Conservation (phyloP, 2,329 filamentous ascomycete species). For the Onygenales sp. region DNA sequence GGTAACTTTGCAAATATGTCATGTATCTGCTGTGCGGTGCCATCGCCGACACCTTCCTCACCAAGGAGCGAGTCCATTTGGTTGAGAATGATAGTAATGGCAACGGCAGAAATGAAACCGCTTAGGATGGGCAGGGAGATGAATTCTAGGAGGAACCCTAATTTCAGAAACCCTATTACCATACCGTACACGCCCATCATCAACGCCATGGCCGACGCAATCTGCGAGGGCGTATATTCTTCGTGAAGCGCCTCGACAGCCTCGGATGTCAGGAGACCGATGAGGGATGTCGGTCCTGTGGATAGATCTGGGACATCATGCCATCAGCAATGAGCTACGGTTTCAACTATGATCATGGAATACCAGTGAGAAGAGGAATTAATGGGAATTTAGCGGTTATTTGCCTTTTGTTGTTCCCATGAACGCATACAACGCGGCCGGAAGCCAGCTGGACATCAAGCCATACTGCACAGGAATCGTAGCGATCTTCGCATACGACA, state of each 20-base stretch:
- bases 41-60: slow-evolving; percentile 39
- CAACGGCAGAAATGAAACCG: slow-evolving; percentile 57
- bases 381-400: not conserved
- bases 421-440: slow-evolving; percentile 47
- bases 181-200: slow-evolving; percentile 55
- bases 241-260: slow-evolving; percentile 46
- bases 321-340: slow-evolving; percentile 2
- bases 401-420: slow-evolving; percentile 54
- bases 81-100: slow-evolving; percentile 55
- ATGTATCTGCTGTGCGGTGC: slow-evolving; percentile 48
- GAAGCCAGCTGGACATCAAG: slow-evolving; percentile 51
- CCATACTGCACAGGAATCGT: slow-evolving; percentile 53
- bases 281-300: slow-evolving; percentile 50
- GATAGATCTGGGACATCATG: slow-evolving; percentile 39
- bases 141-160: slow-evolving; percentile 57
- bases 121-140: slow-evolving; percentile 55
- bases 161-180: slow-evolving; percentile 49
- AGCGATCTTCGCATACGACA: slow-evolving; percentile 54
- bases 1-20: slow-evolving; percentile 50
- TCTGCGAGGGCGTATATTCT: slow-evolving; percentile 45
- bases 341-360: not conserved
- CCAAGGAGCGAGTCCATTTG: slow-evolving; percentile 54
- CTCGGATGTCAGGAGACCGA: slow-evolving; percentile 42
- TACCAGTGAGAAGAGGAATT: not conserved
- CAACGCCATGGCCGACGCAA: slow-evolving; percentile 53